These are phyloP conservation scores for Nannochloris sp. DNA, from an alignment of 139 green algal species.

Conservation along the genomic window DNA sequence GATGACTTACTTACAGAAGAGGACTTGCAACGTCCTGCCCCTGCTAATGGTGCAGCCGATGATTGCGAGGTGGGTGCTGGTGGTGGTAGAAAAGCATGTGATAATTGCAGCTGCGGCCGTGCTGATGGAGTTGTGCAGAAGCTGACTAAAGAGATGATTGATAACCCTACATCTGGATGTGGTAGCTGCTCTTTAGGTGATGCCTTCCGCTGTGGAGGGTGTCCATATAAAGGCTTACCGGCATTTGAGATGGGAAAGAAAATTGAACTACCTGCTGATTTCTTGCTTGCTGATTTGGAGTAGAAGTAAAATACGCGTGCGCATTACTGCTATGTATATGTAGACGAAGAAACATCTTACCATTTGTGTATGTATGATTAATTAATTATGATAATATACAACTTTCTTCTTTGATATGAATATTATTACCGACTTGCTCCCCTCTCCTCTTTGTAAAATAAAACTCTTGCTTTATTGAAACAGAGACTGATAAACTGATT, in stretches of 20 bases:
- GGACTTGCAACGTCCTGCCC: constrained; percentile 52
- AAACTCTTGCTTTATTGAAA: too few relatives aligned
- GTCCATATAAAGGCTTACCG: constrained; percentile 91
- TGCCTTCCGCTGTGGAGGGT: constrained; percentile 89
- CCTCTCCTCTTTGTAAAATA: too few relatives aligned
- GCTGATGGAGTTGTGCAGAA: constrained; percentile 73
- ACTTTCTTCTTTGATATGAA: too few relatives aligned
- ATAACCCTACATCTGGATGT: constrained; percentile 85
- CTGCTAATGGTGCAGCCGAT: constrained; percentile 23
- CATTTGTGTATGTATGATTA: too few relatives aligned
- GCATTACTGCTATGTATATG: too few relatives aligned
- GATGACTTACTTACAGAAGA: constrained; percentile 85
- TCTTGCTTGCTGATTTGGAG: constrained; percentile 2
- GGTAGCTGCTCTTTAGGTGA: constrained; percentile 90
- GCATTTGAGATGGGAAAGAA: constrained; percentile 86
- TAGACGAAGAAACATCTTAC: too few relatives aligned
- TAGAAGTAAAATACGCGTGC: too few relatives aligned
- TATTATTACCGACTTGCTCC: too few relatives aligned
- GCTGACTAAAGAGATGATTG: constrained; percentile 82
- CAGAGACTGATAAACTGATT: too few relatives aligned
- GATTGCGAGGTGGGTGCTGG: constrained; percentile 50
- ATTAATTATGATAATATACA: too few relatives aligned
- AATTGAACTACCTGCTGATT: constrained; percentile 52
- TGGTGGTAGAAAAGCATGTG: constrained; percentile 81
- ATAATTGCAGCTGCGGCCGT: constrained; percentile 92